Conservation (phyloP, 805 yeast species). For the Maudiozyma saulgeensis region DNA sequence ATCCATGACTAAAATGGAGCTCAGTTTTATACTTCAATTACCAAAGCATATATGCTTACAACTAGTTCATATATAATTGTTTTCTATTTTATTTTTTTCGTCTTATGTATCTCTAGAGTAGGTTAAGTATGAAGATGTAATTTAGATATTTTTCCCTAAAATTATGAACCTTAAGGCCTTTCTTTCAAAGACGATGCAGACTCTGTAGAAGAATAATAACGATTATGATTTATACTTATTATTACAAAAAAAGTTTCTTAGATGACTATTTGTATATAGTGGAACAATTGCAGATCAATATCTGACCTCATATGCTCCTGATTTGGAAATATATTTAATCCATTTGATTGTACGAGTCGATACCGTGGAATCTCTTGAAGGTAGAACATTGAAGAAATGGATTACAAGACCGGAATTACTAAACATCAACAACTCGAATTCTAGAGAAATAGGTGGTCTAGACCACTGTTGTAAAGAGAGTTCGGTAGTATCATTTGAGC, state of each 20-base stretch:
- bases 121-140: no score
- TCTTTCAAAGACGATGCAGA: no score
- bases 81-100: no score
- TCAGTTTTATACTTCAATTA: background rate
- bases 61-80: no score
- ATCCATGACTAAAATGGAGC: background rate
- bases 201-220: background rate
- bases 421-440: slow-evolving; percentile 63
- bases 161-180: no score
- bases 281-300: slow-evolving; percentile 27
- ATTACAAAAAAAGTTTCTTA: background rate
- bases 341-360: slow-evolving; percentile 60
- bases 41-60: no score
- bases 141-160: no score
- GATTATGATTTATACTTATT: background rate
- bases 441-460: slow-evolving; percentile 65
- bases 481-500: slow-evolving; percentile 18
- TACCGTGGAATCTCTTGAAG: background rate
- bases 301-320: slow-evolving; percentile 77
- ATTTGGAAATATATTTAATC: slow-evolving; percentile 69
- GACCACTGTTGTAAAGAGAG: slow-evolving; percentile 40
- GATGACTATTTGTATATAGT: background rate
- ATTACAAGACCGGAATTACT: slow-evolving; percentile 71
- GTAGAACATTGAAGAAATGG: slow-evolving; percentile 50
- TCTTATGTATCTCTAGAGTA: no score